phyloP scores from a whole-genome alignment of 768 basidiomycete genomes.

The Phylloporus sp. region DNA sequence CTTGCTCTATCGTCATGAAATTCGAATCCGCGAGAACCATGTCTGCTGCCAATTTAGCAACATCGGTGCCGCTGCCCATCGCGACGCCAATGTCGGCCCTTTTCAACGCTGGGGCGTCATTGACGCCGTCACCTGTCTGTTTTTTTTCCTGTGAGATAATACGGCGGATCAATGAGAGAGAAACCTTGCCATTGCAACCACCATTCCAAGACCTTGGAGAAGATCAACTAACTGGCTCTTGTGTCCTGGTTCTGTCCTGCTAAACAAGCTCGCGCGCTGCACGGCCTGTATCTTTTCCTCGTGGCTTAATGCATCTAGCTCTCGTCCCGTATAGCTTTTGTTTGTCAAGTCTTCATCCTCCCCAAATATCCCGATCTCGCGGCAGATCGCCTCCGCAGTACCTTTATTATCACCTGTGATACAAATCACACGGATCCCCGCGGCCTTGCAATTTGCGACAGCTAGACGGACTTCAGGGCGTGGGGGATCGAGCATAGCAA shows the following conservation, averaged over 20 bases:
- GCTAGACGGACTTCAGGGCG: conserved; percentile 88
- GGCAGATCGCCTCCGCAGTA: conserved; percentile 95
- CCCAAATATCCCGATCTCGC: conserved; percentile 91
- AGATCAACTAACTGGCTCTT: conserved; percentile 94
- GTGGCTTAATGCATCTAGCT: conserved; percentile 76
- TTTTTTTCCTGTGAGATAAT: conserved; percentile 5
- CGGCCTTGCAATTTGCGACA: conserved; percentile 85
- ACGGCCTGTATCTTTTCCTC: conserved; percentile 86
- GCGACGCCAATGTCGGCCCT: conserved; percentile 98
- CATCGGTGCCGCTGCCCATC: conserved; percentile 99
- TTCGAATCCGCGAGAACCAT: conserved; percentile 98
- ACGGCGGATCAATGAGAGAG: conserved; percentile 5
- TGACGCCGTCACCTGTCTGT: conserved; percentile 95
- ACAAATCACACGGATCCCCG: conserved; percentile 93
- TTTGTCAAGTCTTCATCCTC: conserved; percentile 85
- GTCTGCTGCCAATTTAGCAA: conserved; percentile 95
- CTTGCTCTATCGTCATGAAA: conserved; percentile 94
- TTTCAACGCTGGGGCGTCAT: conserved; percentile 95
- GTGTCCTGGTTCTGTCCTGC: conserved; percentile 91
- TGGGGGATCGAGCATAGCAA: conserved; percentile 97
- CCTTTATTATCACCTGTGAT: conserved; percentile 98
- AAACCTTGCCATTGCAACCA: conserved; percentile 84
- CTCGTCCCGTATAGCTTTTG: conserved; percentile 93
- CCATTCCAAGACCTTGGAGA: conserved; percentile 84
- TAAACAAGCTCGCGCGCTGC: conserved; percentile 84